A percentile compares a stretch with the other conserved stretches of the same genome.
These are phyloP conservation scores for Kwoniella mangroviensis DNA, from an alignment of 768 basidiomycete species.

Conservation along the genomic window DNA sequence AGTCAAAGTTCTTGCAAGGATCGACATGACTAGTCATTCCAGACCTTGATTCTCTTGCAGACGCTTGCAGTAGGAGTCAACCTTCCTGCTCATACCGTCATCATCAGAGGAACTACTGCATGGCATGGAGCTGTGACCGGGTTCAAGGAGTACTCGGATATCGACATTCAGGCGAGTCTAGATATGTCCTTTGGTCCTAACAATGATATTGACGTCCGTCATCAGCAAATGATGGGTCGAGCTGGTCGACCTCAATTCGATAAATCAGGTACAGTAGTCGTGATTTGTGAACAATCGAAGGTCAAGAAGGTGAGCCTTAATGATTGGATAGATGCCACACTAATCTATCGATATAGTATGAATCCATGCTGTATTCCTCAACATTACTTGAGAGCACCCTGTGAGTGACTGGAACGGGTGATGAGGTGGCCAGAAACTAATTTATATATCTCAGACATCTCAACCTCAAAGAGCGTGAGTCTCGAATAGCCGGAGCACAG, in stretches of 20 bases:
- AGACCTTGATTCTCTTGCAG: conserved; percentile 58
- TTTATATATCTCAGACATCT: conserved; percentile 64
- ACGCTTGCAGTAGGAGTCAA: conserved; percentile 97
- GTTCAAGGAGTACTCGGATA: conserved; percentile 81
- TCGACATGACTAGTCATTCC: not conserved
- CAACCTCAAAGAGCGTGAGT: conserved; percentile 73
- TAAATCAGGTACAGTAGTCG: conserved; percentile 56
- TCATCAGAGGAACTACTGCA: conserved; percentile 85
- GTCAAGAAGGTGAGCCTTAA: conserved; percentile 32
- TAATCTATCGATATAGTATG: conserved; percentile 24
- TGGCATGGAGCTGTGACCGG: conserved; percentile 67
- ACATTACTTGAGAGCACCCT: conserved; percentile 73
- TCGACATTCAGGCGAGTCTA: conserved; percentile 70
- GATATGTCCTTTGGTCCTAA: no score
- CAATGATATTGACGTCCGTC: no score
- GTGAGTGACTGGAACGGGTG: conserved; percentile 21
- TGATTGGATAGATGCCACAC: not conserved
- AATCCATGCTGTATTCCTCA: conserved; percentile 36
- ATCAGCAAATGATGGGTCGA: conserved; percentile 82
- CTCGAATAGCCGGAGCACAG: not conserved
- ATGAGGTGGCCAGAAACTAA: not conserved
- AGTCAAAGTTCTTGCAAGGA: conserved; percentile 40
- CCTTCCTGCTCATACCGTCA: conserved; percentile 89
- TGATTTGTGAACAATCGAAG: conserved; percentile 48
- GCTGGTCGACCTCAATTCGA: conserved; percentile 95